Evolutionary conservation across 768 basidiomycete genomes (phyloP), one percentile per base, ranked within the genome.

Genomic region (Pleurotus sapidus): DNA sequence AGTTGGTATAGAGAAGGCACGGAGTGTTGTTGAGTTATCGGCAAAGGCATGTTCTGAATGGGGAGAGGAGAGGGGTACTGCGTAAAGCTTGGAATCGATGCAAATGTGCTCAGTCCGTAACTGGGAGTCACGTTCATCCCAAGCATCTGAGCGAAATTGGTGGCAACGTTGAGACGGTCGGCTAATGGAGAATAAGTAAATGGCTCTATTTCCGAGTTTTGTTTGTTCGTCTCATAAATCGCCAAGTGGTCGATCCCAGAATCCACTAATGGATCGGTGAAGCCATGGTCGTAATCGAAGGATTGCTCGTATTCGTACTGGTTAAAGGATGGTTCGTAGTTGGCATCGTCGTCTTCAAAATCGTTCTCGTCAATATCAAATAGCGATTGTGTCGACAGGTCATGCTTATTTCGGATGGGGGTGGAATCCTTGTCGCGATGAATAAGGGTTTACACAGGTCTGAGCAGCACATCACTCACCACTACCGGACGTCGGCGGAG

Each of bases 301-400:
- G 51, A 54, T 42, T 71, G 64, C 34, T 74, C 66, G 23, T 67
- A 63, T 56, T 73, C 72, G 27, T 67, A 64, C 24, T 65, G 63
- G 59, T 54, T 54, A 38, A 54, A 54, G 17, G 51, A 54, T 14
- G 51, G 20, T 40, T 54, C 51, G 39, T 38, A 54, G 39, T 3
- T 18, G 15, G n/a, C 9, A 25, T 54, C 49, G 48, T 78, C 77
- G 56, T 75, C 73, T 65, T 84, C 84, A 63, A 81, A 81, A 57
- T 84, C 83, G 64, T 86, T 84, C 68, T 90, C 89, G 63, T 88
- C 84, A 60, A 91, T 89, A 64, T 90, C 86, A 66, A 88, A 90
- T 57, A 89, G 73, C 38, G 43, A 46, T 38, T 56, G 45, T 25
- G 55, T 30, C n/a, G 42, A 46, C 14, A 56, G 25, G 42, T 46